Evolutionary conservation across 2,329 filamentous ascomycete species (phyloP).

Genomic region (Cadophora gregata): DNA sequence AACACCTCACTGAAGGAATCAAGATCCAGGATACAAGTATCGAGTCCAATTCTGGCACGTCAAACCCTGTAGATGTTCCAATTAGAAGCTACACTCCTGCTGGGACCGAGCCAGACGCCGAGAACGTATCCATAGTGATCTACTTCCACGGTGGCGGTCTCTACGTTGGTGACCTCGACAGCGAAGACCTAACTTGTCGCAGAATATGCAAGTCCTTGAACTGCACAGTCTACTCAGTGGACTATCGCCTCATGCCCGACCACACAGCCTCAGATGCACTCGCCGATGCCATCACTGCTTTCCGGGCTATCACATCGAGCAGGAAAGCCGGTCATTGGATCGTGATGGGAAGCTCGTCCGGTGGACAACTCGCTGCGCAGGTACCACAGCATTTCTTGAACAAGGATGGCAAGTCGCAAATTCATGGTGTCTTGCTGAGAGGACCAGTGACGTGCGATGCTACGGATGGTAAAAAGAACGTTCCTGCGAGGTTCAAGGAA

Average conservation of each 20-base stretch:
- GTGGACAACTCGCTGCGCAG: conserved; percentile 54
- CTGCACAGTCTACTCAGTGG: conserved; percentile 51
- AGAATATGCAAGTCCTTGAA: conserved; percentile 46
- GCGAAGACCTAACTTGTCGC: conserved; percentile 55
- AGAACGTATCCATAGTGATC: conserved; percentile 43
- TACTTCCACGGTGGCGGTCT: conserved; percentile 58
- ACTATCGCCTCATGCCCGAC: conserved; percentile 53
- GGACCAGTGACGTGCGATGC: conserved; percentile 56
- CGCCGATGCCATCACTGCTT: conserved; percentile 50
- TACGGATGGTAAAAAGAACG: conserved; percentile 46
- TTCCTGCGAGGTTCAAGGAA: conserved; percentile 46
- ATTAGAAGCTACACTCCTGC: neutral
- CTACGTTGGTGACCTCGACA: conserved; percentile 54
- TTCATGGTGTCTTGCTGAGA: conserved; percentile 53
- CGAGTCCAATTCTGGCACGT: neutral
- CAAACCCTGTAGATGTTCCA: neutral
- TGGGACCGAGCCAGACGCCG: neutral
- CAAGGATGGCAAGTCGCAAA: conserved; percentile 34
- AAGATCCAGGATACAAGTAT: conserved; percentile 30
- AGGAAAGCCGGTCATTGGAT: conserved; percentile 31
- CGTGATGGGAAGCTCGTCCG: conserved; percentile 55
- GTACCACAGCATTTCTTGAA: conserved; percentile 47
- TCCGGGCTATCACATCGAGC: conserved; percentile 37
- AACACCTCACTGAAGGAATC: conserved; percentile 47
- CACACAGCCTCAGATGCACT: conserved; percentile 50